Evolutionary conservation across 345 rosid species (phyloP), one percentile per base, ranked within the genome.

Genomic region (Pistacia atlantica): DNA sequence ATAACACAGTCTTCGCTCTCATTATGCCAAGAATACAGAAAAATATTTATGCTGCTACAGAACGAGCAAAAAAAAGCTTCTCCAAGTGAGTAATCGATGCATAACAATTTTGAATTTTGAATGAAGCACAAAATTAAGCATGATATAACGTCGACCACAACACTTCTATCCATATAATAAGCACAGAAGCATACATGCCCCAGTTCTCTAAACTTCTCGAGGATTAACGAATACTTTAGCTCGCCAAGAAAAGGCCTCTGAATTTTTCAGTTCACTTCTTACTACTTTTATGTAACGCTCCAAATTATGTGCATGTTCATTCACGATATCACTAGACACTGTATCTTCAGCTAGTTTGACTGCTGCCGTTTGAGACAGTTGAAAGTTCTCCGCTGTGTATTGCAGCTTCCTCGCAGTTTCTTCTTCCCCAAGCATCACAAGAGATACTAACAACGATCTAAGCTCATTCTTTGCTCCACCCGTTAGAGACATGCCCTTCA

Each of bases 281-380:
- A 79, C 72, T 76, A 80, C 86, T 74, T 75, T 72, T 12, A 84
- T 6, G 71, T 91, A 91, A 69, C 68, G 83, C 74, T 91, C 95
- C 85, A 93, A 79, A 79, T 80, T 80, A 73, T 82, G 89, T 11
- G 77, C 78, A 37, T 88, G 83, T 77, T 92, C 99, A 61, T 91
- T 85, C 31, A 93, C 76, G 80, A 4, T 79, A 71, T 87, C 88
- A 42, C 73, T 85, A 74, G 91, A 75, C 33, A 89, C 20, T 20
- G 98, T 85, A 73, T 92, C 94, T 49, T 91, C 97, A 18, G 95
- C 94, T 65, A 96, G 91, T 81, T 87, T 90, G 22, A 90, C 89
- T 54, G 99, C 95, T 20, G 95, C 94, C 72, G 86, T 77, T 76
- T 96, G 98, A 25, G 91, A 83, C 71, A 91, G 83, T 79, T 91